A percentile compares a stretch with the other conserved stretches of the same genome.
Evolutionary conservation across 345 rosid genomes (phyloP).

Genomic region (Diplotaxis tenuifolia): DNA sequence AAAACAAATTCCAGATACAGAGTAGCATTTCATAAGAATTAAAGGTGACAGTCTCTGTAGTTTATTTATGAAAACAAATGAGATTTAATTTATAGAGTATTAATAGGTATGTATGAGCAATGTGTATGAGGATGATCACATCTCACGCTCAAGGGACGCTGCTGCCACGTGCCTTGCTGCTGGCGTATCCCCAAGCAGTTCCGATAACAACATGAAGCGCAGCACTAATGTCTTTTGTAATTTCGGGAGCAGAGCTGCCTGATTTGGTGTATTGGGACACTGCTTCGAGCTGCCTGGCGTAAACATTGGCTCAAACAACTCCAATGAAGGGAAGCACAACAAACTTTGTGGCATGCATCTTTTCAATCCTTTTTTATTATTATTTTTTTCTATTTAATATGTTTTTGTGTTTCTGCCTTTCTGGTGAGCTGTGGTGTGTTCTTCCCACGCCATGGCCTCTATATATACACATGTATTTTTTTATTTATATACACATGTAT

Average conservation of each 20-base stretch:
- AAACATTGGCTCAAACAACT: not conserved
- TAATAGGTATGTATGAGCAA: not conserved
- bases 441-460: not conserved
- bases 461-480: not conserved
- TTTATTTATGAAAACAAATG: too few species aligned
- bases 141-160: not conserved
- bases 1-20: not conserved
- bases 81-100: not conserved
- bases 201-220: not conserved
- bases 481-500: not conserved
- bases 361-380: not conserved
- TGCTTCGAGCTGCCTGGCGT: not conserved
- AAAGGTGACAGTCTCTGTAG: not conserved
- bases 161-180: not conserved
- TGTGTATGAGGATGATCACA: too few species aligned
- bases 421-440: constrained; percentile 5
- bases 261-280: not conserved
- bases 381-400: not conserved
- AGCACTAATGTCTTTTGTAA: not conserved
- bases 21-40: not conserved
- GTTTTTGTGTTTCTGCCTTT: not conserved
- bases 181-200: not conserved
- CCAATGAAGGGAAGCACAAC: not conserved
- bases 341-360: constrained; percentile 8
- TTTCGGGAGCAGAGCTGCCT: not conserved